Conservation (phyloP, 257 asterid genomes). For the Linaria vulgaris region DNA sequence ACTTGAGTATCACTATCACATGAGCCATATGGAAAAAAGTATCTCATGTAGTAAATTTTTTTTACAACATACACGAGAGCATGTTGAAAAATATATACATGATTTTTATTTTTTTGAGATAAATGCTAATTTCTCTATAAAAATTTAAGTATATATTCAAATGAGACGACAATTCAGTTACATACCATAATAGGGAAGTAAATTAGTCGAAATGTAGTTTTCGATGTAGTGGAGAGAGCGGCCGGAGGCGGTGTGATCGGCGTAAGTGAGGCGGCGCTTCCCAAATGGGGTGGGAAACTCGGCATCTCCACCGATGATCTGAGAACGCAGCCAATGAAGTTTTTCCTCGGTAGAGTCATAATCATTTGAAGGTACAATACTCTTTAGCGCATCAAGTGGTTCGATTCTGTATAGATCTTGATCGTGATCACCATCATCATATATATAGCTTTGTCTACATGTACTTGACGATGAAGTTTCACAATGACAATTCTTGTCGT, state of each 20-base stretch:
- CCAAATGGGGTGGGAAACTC: constrained; percentile 64
- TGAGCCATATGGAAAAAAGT: too few relatives aligned
- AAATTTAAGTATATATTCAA: too few relatives aligned
- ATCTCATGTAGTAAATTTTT: too few relatives aligned
- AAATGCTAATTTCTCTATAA: too few relatives aligned
- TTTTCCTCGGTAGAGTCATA: constrained; percentile 29
- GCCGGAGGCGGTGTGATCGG: constrained; percentile 82
- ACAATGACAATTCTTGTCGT: too few relatives aligned
- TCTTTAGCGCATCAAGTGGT: constrained; percentile 20
- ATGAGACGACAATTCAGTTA: neutral
- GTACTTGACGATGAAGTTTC: too few relatives aligned
- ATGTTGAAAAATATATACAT: too few relatives aligned
- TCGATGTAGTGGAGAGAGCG: constrained; percentile 59
- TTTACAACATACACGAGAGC: too few relatives aligned
- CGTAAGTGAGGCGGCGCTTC: constrained; percentile 60
- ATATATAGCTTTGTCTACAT: neutral
- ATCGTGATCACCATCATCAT: constrained; percentile 12
- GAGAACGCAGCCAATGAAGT: constrained; percentile 62
- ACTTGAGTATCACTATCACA: too few relatives aligned
- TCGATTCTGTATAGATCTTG: neutral
- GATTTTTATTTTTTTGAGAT: too few relatives aligned
- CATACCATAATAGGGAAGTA: constrained; percentile 70
- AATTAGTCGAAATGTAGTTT: constrained; percentile 37
- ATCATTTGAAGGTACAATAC: constrained; percentile 9
- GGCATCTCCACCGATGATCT: constrained; percentile 46